phyloP scores from a whole-genome alignment of 495 filamentous ascomycete species.

The Trichoderma virens region DNA sequence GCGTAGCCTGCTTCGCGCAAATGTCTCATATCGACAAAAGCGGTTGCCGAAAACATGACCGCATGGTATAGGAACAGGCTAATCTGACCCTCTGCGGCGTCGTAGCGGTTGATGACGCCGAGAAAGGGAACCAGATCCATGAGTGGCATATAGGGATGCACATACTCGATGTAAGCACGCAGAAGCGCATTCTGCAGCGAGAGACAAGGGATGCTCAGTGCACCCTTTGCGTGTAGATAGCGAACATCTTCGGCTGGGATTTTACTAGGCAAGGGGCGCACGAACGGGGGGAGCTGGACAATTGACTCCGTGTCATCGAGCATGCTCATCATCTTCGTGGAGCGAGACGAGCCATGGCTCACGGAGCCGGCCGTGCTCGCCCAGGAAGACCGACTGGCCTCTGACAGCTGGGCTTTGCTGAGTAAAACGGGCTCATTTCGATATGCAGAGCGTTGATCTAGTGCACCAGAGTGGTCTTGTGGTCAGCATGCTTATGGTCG shows the following conservation, averaged over 20 bases:
- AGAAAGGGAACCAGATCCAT: slow-evolving; percentile 71
- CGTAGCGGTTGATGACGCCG: slow-evolving; percentile 52
- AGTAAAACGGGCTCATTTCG: slow-evolving; percentile 20
- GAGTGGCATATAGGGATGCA: slow-evolving; percentile 86
- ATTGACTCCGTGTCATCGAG: slow-evolving; percentile 24
- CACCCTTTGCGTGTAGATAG: slow-evolving; percentile 68
- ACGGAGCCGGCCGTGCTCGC: slow-evolving; percentile 19
- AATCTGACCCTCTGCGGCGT: slow-evolving; percentile 57
- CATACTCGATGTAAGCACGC: slow-evolving; percentile 69
- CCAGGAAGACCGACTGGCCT: slow-evolving; percentile 11
- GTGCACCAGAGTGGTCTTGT: slow-evolving; percentile 14
- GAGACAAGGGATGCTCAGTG: slow-evolving; percentile 60
- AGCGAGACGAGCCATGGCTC: slow-evolving; percentile 12
- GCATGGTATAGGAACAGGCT: slow-evolving; percentile 76
- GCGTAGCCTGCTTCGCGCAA: slow-evolving; percentile 62
- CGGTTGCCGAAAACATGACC: slow-evolving; percentile 73
- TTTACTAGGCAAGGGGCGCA: slow-evolving; percentile 60
- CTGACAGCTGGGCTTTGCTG: slow-evolving; percentile 14
- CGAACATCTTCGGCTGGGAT: slow-evolving; percentile 66
- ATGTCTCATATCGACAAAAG: slow-evolving; percentile 65
- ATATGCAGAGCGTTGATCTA: slow-evolving; percentile 29
- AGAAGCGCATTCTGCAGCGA: slow-evolving; percentile 64
- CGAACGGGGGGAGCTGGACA: slow-evolving; percentile 54
- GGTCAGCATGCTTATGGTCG: slow-evolving; percentile 13
- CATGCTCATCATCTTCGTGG: slow-evolving; percentile 25